Base-by-base conservation (phyloP, 257 asterid species). In the Fraxinus cuspidata region DNA sequence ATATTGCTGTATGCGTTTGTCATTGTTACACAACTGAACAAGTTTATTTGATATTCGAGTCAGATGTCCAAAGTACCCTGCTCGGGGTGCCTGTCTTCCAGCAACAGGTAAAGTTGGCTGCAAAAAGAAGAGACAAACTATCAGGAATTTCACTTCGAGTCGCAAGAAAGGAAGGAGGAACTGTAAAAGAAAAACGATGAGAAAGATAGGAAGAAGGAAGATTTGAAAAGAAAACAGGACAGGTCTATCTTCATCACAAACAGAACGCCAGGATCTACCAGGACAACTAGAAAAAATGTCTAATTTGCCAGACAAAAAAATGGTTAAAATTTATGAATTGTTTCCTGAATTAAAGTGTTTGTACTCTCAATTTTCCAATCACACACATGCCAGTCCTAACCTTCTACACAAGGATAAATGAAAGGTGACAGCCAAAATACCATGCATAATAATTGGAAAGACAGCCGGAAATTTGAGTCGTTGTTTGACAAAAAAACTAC, bases 61-160 rank as follows among this genome's bases (percentile, higher is more conserved):
- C 72, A 92, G 69, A 85, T 94, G 98, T 70, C 98, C 97, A 79
- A 90, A 83, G 83, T 92, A 90, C 75, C 98, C 97, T 2, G 92
- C 92, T 77, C 94, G 91, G 77, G 96, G 96, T 40, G 92, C 87
- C 74, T 70, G 71, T 81, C 84, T 92, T 71, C 96, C 93, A 69
- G 90, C 29, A 60, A 93, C 86, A n/a, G 96, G 87, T 77, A 85
- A 25, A 78, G 97, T 90, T 68, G 96, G 94, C 98, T 94, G 94
- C 89, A 92, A 56, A 70, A 75, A 74, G 78, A 40, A 73, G 42
- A 82, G 67, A 60, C 56, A 47, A 51, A 69, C 74, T 28, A 73
- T 56, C 71, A 84, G 44, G 44, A 25, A 32, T 49, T 69, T 78
- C 38, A 67, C 70, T 71, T 58, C 25, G 71, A 67, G 77, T 74